Evolutionary conservation across 768 basidiomycete genomes (phyloP).

Genomic region (Porphyrellus cyaneotinctus): DNA sequence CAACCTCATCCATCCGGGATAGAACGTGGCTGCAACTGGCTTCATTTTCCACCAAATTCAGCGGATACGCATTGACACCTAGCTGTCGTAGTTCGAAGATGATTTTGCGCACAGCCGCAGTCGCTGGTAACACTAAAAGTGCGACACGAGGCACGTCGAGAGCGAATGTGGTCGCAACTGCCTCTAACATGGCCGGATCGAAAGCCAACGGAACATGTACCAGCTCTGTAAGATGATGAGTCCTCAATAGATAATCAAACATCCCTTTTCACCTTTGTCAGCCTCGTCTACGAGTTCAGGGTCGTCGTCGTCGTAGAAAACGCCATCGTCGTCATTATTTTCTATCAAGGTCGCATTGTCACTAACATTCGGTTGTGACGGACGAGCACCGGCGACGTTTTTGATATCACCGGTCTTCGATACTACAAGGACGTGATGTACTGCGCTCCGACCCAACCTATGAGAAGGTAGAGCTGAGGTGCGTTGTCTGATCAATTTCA

Average conservation of each 20-base stretch:
- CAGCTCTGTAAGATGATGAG: constrained; percentile 38
- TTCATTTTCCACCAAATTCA: constrained; percentile 49
- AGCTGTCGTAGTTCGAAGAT: constrained; percentile 60
- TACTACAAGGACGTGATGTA: constrained; percentile 61
- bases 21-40: constrained; percentile 43
- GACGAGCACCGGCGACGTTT: constrained; percentile 51
- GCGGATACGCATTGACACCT: constrained; percentile 61
- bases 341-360: background rate
- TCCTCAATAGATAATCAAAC: background rate
- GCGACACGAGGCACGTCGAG: constrained; percentile 66
- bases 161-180: constrained; percentile 66
- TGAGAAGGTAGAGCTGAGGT: constrained; percentile 27
- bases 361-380: constrained; percentile 1
- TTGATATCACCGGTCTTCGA: constrained; percentile 46
- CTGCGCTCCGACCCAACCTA: constrained; percentile 25
- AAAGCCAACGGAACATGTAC: constrained; percentile 47
- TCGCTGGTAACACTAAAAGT: constrained; percentile 63
- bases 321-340: constrained; percentile 7
- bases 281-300: constrained; percentile 14
- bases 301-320: constrained; percentile 27
- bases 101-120: constrained; percentile 55
- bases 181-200: constrained; percentile 56
- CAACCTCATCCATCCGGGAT: constrained; percentile 26
- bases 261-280: constrained; percentile 20
- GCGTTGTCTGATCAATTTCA: constrained; percentile 24